These are phyloP conservation scores for Flaveria sonorensis DNA, from an alignment of 129 eudicot genomes.

Conservation along the genomic window DNA sequence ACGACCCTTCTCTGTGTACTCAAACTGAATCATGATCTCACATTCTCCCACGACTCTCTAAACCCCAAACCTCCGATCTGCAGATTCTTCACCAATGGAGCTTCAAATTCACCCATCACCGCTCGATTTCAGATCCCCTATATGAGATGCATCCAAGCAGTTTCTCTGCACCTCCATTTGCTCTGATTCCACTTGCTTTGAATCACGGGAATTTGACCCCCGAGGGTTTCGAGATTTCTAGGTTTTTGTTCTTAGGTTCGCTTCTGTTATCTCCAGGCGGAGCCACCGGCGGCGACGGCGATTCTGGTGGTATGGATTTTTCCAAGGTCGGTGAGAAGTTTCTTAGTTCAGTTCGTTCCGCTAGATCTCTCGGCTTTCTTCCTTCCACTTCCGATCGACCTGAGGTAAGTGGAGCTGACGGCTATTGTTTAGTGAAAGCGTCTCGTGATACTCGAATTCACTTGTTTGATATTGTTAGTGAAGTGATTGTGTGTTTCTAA, in stretches of 20 bases:
- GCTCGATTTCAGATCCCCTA: conserved; percentile 34
- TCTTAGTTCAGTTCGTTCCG: conserved; percentile 92
- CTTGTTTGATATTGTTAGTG: not conserved
- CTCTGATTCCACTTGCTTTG: conserved; percentile 61
- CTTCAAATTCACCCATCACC: conserved; percentile 4
- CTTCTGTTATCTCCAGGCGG: conserved; percentile 58
- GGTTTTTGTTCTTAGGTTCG: conserved; percentile 68
- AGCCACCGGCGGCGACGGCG: conserved; percentile 24
- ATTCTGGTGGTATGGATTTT: conserved; percentile 66
- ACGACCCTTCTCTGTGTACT: conserved; percentile 6
- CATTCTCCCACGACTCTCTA: conserved; percentile 24
- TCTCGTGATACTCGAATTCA: not conserved
- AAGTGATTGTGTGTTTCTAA: not conserved
- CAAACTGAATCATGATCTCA: conserved; percentile 39
- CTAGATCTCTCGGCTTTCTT: conserved; percentile 79
- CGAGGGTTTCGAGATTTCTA: conserved; percentile 64
- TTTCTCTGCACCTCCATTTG: conserved; percentile 49
- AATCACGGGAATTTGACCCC: conserved; percentile 53
- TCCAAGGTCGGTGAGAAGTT: conserved; percentile 96
- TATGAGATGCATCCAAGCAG: conserved; percentile 79
- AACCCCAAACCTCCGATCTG: conserved; percentile 29
- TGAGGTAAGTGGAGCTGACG: conserved; percentile 47
- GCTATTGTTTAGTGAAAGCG: not conserved
- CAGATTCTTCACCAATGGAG: conserved; percentile 24
- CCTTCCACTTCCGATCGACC: conserved; percentile 87